These are phyloP conservation scores for Ceratocystis papillata DNA, from an alignment of 2,329 filamentous ascomycete genomes.

Conservation along the genomic window DNA sequence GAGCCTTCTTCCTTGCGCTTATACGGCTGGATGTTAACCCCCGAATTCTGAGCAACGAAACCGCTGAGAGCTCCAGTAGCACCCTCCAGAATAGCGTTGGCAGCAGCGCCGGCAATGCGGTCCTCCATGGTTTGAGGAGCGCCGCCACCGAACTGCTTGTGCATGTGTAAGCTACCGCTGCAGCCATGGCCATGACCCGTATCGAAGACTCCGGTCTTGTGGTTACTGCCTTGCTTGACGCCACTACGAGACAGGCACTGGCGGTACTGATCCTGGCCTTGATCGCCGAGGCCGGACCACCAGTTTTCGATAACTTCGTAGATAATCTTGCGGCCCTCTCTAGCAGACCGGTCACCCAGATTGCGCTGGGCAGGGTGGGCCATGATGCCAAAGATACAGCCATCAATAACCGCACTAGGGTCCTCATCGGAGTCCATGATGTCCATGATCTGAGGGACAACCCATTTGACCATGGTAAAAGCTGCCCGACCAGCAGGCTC, in stretches of 20 bases:
- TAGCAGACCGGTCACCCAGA: slow-evolving; percentile 56
- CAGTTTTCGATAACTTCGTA: slow-evolving; percentile 71
- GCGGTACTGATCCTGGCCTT: slow-evolving; percentile 56
- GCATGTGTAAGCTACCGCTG: slow-evolving; percentile 64
- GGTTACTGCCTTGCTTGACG: slow-evolving; percentile 67
- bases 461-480: slow-evolving; percentile 68
- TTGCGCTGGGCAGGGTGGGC: slow-evolving; percentile 76
- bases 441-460: slow-evolving; percentile 77
- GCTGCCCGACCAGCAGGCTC: slow-evolving; percentile 78
- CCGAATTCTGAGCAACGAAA: slow-evolving; percentile 39
- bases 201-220: slow-evolving; percentile 75
- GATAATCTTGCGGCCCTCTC: slow-evolving; percentile 64
- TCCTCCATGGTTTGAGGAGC: slow-evolving; percentile 43
- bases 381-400: slow-evolving; percentile 72
- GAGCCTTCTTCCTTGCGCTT: slow-evolving; percentile 38
- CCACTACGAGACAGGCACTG: slow-evolving; percentile 67
- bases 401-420: slow-evolving; percentile 56
- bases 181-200: slow-evolving; percentile 79
- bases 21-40: slow-evolving; percentile 33
- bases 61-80: slow-evolving; percentile 43
- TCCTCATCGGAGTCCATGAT: slow-evolving; percentile 75
- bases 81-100: slow-evolving; percentile 47
- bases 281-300: slow-evolving; percentile 60
- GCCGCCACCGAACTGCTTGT: slow-evolving; percentile 46
- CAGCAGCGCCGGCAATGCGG: slow-evolving; percentile 46